phyloP scores from a whole-genome alignment of 148 eudicot genomes.

The Rhododendron ferrugineum region DNA sequence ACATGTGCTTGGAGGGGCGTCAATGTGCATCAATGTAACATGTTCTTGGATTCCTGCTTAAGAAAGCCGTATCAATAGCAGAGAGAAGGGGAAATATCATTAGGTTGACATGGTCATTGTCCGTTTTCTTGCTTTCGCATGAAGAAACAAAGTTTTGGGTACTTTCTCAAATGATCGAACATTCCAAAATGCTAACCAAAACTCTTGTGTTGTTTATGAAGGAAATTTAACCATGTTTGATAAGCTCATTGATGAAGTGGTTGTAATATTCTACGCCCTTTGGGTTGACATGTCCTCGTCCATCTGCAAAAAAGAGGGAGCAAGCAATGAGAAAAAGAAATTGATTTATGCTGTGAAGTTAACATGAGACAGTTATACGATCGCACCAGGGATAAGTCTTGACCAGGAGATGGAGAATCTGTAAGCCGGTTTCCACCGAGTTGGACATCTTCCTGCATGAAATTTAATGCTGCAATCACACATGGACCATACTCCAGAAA shows the following conservation, averaged over 20 bases:
- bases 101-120: background rate
- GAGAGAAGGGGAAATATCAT: constrained; percentile 14
- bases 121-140: background rate
- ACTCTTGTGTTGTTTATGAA: too few relatives aligned
- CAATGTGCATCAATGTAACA: constrained; percentile 49
- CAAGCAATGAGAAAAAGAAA: background rate
- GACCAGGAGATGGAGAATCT: too few relatives aligned
- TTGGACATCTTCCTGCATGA: too few relatives aligned
- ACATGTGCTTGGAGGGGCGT: constrained; percentile 47
- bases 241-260: constrained; percentile 43
- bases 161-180: too few relatives aligned
- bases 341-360: too few relatives aligned
- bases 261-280: constrained; percentile 51
- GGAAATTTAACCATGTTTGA: constrained; percentile 30
- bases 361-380: too few relatives aligned
- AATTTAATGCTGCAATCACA: too few relatives aligned
- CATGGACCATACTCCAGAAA: too few relatives aligned
- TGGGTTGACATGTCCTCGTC: constrained; percentile 47
- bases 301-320: constrained; percentile 25
- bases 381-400: too few relatives aligned
- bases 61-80: background rate
- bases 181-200: too few relatives aligned
- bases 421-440: too few relatives aligned
- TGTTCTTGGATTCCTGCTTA: constrained; percentile 64
- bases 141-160: background rate